A percentile compares a stretch with the other conserved stretches of the same genome.
Conservation (phyloP, 1,284 basidiomycete genomes). For the Marasmius oreades region DNA sequence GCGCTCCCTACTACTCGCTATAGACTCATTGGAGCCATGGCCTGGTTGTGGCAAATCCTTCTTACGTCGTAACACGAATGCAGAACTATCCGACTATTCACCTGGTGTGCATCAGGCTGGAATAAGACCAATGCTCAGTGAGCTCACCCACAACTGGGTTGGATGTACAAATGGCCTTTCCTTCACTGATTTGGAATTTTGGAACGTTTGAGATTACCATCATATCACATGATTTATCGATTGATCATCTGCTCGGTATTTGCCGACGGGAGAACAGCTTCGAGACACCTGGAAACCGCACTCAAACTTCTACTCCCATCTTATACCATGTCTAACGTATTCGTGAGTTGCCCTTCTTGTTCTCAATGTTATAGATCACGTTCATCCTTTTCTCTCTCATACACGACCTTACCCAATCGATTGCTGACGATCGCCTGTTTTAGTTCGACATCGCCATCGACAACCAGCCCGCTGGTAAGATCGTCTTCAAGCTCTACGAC, state of each 20-base stretch:
- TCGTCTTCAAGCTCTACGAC: conserved; percentile 73
- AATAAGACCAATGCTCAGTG: no score
- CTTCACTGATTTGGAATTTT: no score
- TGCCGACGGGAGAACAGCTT: neutral
- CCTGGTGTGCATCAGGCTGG: no score
- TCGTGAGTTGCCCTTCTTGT: conserved; percentile 7
- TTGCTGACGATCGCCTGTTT: neutral
- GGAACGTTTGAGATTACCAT: no score
- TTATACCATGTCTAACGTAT: conserved; percentile 15
- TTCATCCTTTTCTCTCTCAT: no score
- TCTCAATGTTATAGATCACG: neutral
- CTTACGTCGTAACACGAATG: no score
- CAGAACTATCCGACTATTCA: no score
- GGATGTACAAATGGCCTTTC: no score
- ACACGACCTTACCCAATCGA: neutral
- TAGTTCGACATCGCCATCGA: conserved; percentile 84
- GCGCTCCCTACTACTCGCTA: no score
- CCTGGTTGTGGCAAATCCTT: no score
- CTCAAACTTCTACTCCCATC: conserved; percentile 8
- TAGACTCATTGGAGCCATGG: no score
- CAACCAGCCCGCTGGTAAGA: conserved; percentile 64
- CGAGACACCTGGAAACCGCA: neutral
- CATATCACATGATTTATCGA: neutral
- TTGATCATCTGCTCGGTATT: conserved; percentile 1
- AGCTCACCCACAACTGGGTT: no score